A percentile compares a stretch with the other conserved stretches of the same genome.
Evolutionary conservation across 2,329 filamentous ascomycete species (phyloP).

Genomic region (Monosporascus cannonballus): DNA sequence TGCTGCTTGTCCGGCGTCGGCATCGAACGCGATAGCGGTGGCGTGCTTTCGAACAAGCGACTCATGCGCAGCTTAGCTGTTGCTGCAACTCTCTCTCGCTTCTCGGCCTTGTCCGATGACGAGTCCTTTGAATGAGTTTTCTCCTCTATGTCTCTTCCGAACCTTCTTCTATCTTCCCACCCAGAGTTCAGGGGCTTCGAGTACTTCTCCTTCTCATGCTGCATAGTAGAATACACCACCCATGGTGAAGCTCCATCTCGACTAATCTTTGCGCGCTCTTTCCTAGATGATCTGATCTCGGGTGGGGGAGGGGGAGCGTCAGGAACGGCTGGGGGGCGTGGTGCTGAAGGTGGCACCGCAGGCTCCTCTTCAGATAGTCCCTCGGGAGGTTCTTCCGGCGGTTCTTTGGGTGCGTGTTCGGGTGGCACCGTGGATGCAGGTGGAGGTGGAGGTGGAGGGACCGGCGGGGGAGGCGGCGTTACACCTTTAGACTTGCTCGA

Average conservation of each 20-base stretch:
- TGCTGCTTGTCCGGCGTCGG: constrained; percentile 60
- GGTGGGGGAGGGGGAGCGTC: constrained; percentile 45
- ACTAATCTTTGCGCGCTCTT: constrained; percentile 70
- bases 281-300: constrained; percentile 58
- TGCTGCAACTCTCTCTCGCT: constrained; percentile 35
- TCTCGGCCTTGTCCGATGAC: constrained; percentile 55
- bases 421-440: constrained; percentile 18
- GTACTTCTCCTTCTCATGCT: constrained; percentile 49
- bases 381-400: constrained; percentile 21
- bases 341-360: constrained; percentile 23
- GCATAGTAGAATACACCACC: constrained; percentile 65
- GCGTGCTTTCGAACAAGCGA: constrained; percentile 63
- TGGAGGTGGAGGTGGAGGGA: constrained; percentile 31
- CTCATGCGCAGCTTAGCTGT: constrained; percentile 51
- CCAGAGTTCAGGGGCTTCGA: constrained; percentile 50
- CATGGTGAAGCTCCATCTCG: constrained; percentile 65
- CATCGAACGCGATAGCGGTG: constrained; percentile 62
- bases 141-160: constrained; percentile 57
- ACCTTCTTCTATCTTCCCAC: constrained; percentile 56
- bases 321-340: constrained; percentile 41
- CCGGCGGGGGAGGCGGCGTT: constrained; percentile 26
- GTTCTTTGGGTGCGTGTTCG: not conserved
- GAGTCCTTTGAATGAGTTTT: constrained; percentile 60
- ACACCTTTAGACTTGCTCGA: constrained; percentile 29
- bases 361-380: too few species aligned